These are phyloP conservation scores for Schizochytrium sp. DNA, from an alignment of 108 stramenopile species.

Conservation along the genomic window DNA sequence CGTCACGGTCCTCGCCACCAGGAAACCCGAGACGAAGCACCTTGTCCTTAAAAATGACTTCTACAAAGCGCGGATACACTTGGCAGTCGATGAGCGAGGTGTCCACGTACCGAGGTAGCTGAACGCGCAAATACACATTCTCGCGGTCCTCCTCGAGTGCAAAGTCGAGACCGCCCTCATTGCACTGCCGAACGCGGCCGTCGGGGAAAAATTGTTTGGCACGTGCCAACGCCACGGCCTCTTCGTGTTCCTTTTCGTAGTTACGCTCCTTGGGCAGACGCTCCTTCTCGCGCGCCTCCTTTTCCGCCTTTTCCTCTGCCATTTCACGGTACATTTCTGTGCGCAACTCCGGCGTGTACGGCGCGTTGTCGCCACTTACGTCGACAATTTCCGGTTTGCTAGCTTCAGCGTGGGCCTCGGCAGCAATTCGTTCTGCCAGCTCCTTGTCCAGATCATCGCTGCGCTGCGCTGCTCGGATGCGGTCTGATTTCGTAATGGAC, in stretches of 20 bases:
- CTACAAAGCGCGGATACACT: slow-evolving; percentile 67
- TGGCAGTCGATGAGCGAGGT: slow-evolving; percentile 72
- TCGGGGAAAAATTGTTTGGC: slow-evolving; percentile 39
- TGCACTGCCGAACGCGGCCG: slow-evolving; percentile 30
- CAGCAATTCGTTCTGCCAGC: neutral
- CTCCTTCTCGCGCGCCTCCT: slow-evolving; percentile 53
- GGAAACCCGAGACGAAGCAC: slow-evolving; percentile 57
- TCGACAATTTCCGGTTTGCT: neutral
- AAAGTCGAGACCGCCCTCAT: slow-evolving; percentile 66
- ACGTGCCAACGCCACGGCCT: slow-evolving; percentile 27
- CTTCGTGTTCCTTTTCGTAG: slow-evolving; percentile 37
- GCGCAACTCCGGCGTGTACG: slow-evolving; percentile 63
- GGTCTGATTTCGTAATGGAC: slow-evolving; percentile 56
- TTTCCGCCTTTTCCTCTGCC: slow-evolving; percentile 68
- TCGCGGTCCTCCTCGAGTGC: slow-evolving; percentile 55
- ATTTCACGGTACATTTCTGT: slow-evolving; percentile 66
- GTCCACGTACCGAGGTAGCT: slow-evolving; percentile 59
- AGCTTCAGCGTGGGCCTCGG: neutral
- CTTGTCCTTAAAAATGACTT: slow-evolving; percentile 69
- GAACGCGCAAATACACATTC: slow-evolving; percentile 45
- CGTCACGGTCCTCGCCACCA: slow-evolving; percentile 18
- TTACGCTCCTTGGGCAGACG: slow-evolving; percentile 37
- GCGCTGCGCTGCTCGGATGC: slow-evolving; percentile 38
- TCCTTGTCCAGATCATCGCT: slow-evolving; percentile 27
- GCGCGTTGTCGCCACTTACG: slow-evolving; percentile 40